phyloP scores from a whole-genome alignment of 2,329 filamentous ascomycete genomes.

The Aspergillus nomiae region DNA sequence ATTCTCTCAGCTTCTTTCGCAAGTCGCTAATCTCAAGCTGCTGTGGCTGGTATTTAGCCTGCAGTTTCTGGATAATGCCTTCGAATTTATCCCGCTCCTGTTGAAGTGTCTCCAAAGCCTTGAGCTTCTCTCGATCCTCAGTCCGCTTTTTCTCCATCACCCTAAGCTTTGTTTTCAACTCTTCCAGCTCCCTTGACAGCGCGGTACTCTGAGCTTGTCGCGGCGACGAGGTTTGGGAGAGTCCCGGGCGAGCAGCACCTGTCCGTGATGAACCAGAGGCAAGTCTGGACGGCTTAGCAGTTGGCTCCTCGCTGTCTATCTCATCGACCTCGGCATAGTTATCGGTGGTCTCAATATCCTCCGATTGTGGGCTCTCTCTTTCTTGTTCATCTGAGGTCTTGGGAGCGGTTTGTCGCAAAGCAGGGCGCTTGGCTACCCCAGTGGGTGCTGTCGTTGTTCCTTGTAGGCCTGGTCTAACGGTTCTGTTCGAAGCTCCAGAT shows the following conservation, averaged over 20 bases:
- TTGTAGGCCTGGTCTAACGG: constrained; percentile 35
- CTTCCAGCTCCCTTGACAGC: constrained; percentile 72
- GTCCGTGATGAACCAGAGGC: constrained; percentile 27
- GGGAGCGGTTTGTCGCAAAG: constrained; percentile 30
- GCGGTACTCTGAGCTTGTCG: constrained; percentile 51
- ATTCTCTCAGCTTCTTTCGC: constrained; percentile 75
- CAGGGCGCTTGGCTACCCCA: constrained; percentile 34
- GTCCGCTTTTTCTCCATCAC: constrained; percentile 83
- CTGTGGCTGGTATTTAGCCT: constrained; percentile 83
- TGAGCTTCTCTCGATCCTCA: constrained; percentile 84
- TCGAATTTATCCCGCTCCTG: constrained; percentile 61
- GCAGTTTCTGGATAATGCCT: constrained; percentile 83
- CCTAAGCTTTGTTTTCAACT: constrained; percentile 82
- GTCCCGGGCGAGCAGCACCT: constrained; percentile 27
- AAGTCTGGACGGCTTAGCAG: constrained; percentile 26
- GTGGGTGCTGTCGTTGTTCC: constrained; percentile 25
- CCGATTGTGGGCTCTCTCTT: constrained; percentile 29
- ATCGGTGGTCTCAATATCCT: constrained; percentile 33
- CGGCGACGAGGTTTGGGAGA: constrained; percentile 34
- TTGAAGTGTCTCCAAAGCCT: constrained; percentile 74
- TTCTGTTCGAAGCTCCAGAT: constrained; percentile 33
- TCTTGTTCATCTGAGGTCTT: constrained; percentile 31
- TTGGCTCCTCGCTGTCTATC: constrained; percentile 21
- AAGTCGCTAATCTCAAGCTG: constrained; percentile 77
- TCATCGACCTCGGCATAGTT: constrained; percentile 26